These are phyloP conservation scores for Monilinia polystroma DNA, from an alignment of 2,329 filamentous ascomycete species.

Conservation along the genomic window DNA sequence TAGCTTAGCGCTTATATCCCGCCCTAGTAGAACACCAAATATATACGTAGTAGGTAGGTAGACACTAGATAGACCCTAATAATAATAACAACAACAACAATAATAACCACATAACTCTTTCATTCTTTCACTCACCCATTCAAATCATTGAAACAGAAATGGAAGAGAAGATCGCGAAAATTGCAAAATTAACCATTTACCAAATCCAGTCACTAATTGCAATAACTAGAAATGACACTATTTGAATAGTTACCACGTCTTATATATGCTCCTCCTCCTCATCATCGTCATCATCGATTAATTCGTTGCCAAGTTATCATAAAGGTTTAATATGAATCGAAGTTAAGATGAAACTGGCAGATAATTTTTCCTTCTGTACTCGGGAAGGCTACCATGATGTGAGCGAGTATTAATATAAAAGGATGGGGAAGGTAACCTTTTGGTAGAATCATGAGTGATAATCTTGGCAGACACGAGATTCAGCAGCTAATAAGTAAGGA, in stretches of 20 bases:
- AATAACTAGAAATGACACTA: background rate
- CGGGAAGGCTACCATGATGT: background rate
- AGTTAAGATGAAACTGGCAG: background rate
- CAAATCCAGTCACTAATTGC: background rate
- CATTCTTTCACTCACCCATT: no score
- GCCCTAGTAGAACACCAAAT: background rate
- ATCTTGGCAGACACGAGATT: slow-evolving; percentile 13
- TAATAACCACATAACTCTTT: no score
- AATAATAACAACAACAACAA: no score
- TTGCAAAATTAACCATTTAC: background rate
- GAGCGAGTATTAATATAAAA: background rate
- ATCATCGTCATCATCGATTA: background rate
- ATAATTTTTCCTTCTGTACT: background rate
- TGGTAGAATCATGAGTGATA: background rate
- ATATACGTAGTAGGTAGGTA: no score
- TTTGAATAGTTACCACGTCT: background rate
- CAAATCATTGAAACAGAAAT: background rate
- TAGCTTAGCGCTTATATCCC: background rate
- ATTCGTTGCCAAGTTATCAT: background rate
- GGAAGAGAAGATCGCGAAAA: background rate
- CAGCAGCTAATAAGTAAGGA: background rate
- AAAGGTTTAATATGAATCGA: background rate
- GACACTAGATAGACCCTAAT: no score
- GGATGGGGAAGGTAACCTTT: background rate
- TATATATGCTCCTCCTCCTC: no score